Evolutionary conservation across 2,329 filamentous ascomycete species (phyloP).

Genomic region (Periconia digitata): DNA sequence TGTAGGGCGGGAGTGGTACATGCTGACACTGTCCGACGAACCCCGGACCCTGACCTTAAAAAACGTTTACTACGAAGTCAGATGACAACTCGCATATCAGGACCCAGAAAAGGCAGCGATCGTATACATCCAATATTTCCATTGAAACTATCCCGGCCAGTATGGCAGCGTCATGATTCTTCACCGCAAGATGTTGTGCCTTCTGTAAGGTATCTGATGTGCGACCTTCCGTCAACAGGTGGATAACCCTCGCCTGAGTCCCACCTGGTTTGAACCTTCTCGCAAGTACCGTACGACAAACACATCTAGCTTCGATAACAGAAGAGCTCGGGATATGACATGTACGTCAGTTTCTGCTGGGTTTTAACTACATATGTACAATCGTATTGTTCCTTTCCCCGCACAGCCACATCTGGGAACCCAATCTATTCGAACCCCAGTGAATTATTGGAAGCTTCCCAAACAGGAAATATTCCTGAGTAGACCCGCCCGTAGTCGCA

Average conservation of each 20-base stretch:
- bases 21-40: background rate
- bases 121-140: background rate
- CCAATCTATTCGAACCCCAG: slow-evolving; percentile 3
- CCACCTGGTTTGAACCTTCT: background rate
- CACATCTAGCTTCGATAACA: too few species aligned
- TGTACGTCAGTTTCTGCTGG: background rate
- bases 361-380: background rate
- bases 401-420: background rate
- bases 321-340: too few species aligned
- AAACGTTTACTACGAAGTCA: slow-evolving; percentile 1
- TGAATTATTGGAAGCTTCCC: slow-evolving; percentile 5
- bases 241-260: background rate
- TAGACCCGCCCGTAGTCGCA: background rate
- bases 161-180: background rate
- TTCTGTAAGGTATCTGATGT: background rate
- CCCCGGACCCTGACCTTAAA: background rate
- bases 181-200: background rate
- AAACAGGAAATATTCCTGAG: slow-evolving; percentile 1
- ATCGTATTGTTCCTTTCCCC: slow-evolving; percentile 1
- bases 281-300: background rate
- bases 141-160: background rate
- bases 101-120: background rate
- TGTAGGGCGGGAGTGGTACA: too few species aligned
- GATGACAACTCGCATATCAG: slow-evolving; percentile 1
- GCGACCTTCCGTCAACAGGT: background rate